A percentile compares a stretch with the other conserved stretches of the same genome.
phyloP scores from a whole-genome alignment of 768 basidiomycete genomes.

The Leccinum incarnatum region DNA sequence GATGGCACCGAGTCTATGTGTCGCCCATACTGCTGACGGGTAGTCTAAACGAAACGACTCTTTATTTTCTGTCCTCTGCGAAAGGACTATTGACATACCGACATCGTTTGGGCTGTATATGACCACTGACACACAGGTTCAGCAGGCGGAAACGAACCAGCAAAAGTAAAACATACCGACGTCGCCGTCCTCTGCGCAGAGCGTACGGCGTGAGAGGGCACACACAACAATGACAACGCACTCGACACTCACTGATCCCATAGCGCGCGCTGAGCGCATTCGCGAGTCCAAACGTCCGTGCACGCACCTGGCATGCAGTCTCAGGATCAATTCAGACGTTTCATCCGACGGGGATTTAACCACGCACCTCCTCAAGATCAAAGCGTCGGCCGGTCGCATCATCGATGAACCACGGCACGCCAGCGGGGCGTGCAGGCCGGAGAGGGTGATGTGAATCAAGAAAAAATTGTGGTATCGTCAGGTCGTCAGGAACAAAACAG shows the following conservation, averaged over 20 bases:
- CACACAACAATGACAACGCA: not conserved
- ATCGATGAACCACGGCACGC: slow-evolving; percentile 57
- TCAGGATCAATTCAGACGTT: not conserved
- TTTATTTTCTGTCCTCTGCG: not conserved
- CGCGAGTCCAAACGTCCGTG: slow-evolving; percentile 50
- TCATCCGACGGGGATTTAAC: not conserved
- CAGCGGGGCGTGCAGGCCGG: slow-evolving; percentile 44
- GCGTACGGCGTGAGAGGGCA: slow-evolving; percentile 1
- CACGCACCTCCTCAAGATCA: slow-evolving; percentile 46
- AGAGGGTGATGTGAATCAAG: slow-evolving; percentile 43
- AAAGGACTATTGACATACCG: slow-evolving; percentile 36
- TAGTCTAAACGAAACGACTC: slow-evolving; percentile 43
- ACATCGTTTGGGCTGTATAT: slow-evolving; percentile 63
- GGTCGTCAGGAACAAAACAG: slow-evolving; percentile 54
- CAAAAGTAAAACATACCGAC: slow-evolving; percentile 40
- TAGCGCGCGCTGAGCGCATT: slow-evolving; percentile 50
- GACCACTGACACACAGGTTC: slow-evolving; percentile 42
- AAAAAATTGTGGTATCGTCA: slow-evolving; percentile 67
- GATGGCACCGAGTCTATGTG: slow-evolving; percentile 55
- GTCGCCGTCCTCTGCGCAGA: slow-evolving; percentile 43
- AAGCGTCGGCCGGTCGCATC: slow-evolving; percentile 48
- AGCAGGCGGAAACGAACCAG: not conserved
- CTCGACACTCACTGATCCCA: slow-evolving; percentile 41
- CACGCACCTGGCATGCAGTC: slow-evolving; percentile 30
- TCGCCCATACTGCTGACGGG: slow-evolving; percentile 54